phyloP scores from a whole-genome alignment of 1,284 basidiomycete genomes.

The Cutaneotrichosporon dermatis region DNA sequence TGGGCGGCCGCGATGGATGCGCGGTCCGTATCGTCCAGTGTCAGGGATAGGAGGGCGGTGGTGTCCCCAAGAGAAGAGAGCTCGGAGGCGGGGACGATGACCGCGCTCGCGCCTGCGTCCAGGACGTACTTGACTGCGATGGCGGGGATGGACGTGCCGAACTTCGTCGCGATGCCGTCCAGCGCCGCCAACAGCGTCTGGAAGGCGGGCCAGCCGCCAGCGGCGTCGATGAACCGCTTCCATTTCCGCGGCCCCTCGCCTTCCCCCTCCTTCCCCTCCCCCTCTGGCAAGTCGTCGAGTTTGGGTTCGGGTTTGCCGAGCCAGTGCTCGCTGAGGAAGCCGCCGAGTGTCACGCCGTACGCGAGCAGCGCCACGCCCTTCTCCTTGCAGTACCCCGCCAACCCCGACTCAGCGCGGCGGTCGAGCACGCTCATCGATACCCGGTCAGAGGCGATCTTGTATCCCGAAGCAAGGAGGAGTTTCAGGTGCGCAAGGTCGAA shows the following conservation, averaged over 20 bases:
- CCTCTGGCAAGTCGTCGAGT: no score
- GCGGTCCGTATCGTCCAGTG: slow-evolving; percentile 3
- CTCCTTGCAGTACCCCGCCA: slow-evolving; percentile 12
- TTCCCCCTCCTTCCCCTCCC: neutral
- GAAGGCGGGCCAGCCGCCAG: slow-evolving; percentile 22
- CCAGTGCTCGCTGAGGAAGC: slow-evolving; percentile 20
- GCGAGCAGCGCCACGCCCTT: slow-evolving; percentile 18
- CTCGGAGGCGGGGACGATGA: neutral
- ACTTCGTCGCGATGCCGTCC: slow-evolving; percentile 11
- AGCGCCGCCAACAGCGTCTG: slow-evolving; percentile 15
- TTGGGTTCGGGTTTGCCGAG: slow-evolving; percentile 11
- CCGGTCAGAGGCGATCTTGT: slow-evolving; percentile 14
- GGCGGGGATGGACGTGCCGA: slow-evolving; percentile 9
- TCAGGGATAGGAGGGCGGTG: neutral
- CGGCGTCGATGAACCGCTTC: slow-evolving; percentile 19
- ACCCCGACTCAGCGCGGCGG: slow-evolving; percentile 12
- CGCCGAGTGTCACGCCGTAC: slow-evolving; percentile 19
- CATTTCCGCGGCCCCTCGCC: slow-evolving; percentile 5
- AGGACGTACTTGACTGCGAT: slow-evolving; percentile 19
- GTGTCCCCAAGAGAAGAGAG: neutral
- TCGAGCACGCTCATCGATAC: slow-evolving; percentile 22
- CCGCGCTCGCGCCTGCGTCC: slow-evolving; percentile 12
- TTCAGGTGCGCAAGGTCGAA: slow-evolving; percentile 22
- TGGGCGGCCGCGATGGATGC: neutral
- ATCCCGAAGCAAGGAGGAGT: slow-evolving; percentile 13